A percentile compares a stretch with the other conserved stretches of the same genome.
These are phyloP conservation scores for Phlyctochytrium planicorne DNA, from an alignment of 192 early-diverging fungal species.

Conservation along the genomic window DNA sequence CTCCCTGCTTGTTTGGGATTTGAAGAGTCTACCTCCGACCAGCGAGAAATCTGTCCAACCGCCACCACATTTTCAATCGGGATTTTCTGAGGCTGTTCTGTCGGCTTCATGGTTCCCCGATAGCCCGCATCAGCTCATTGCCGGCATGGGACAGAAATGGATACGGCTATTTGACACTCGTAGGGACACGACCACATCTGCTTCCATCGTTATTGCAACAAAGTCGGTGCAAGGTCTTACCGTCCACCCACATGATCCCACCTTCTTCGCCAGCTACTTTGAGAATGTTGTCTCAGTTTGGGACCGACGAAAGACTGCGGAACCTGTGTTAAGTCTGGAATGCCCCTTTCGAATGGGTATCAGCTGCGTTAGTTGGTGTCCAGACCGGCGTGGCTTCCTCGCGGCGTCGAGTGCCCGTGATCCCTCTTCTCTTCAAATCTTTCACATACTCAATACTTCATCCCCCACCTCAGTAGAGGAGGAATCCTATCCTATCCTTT, in stretches of 20 bases:
- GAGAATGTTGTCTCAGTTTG: conserved; percentile 72
- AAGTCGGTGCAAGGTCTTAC: conserved; percentile 69
- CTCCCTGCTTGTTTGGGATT: conserved; percentile 75
- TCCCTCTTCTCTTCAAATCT: background rate
- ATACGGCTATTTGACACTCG: conserved; percentile 71
- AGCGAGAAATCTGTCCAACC: background rate
- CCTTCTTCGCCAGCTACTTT: conserved; percentile 70
- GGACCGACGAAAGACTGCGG: conserved; percentile 68
- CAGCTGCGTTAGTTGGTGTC: conserved; percentile 60
- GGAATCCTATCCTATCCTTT: background rate
- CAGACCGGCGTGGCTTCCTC: conserved; percentile 55
- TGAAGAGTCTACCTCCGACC: conserved; percentile 33
- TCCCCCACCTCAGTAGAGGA: background rate
- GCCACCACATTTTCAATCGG: conserved; percentile 46
- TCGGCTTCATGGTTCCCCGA: conserved; percentile 69
- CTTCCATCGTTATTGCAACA: conserved; percentile 57
- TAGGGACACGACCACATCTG: conserved; percentile 33
- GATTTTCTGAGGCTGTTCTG: conserved; percentile 60
- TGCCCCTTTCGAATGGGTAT: conserved; percentile 40
- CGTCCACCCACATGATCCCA: conserved; percentile 65
- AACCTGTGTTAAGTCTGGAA: conserved; percentile 50
- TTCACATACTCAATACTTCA: background rate
- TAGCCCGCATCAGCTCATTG: conserved; percentile 54
- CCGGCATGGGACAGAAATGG: conserved; percentile 72
- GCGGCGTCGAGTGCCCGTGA: conserved; percentile 24